Evolutionary conservation across 352 stramenopile genomes (phyloP), one percentile per base, ranked within the genome.

Genomic region (Peronospora destructor): DNA sequence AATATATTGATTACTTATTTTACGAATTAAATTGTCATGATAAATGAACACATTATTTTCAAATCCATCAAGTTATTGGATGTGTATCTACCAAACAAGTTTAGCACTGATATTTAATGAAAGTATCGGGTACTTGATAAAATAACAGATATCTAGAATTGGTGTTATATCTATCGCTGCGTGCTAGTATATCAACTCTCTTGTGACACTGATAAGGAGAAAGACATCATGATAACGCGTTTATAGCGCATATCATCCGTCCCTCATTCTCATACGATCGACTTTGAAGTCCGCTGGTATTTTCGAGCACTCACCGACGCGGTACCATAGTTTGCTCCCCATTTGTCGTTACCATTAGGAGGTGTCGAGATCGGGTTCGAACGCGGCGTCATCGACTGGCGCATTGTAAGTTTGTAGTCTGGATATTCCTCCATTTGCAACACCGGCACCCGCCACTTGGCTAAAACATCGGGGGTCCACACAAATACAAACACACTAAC

Each of bases 401-500:
- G 77, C 59, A 88, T 68, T 38, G 75, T 88, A 38, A 88, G 62
- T 55, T 84, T 82, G 59, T 88, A 86, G 45, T 88, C 77, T 25
- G 68, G 58, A 55, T 88, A 88, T 46, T 88, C 74, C n/a, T 86
- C 74, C 37, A 88, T 76, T 37, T 76, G 58, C 40, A 83, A 46
- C 19, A 88, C 73, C 0, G 73, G 77, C 17, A 73, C 57, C 23
- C 79, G 56, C 74, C 76, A 90, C 58, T 85, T 84, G 39, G 76
- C 76, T n/a, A 90, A 44, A 46, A 90, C 66, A 29, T 88, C 82
- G 7, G 82, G 82, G 5, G 82, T 92, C 76, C 79, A 89, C 7
- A 90, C 76, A 45, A 89, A 88, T 23, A 90, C 50, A 45, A 92
- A 90, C 1, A 89, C 78, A 14, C 78, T 79, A 21, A 92, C 65